Conservation (phyloP, 225 moss, liverwort and hornwort genomes). For the Ulota crispa region DNA sequence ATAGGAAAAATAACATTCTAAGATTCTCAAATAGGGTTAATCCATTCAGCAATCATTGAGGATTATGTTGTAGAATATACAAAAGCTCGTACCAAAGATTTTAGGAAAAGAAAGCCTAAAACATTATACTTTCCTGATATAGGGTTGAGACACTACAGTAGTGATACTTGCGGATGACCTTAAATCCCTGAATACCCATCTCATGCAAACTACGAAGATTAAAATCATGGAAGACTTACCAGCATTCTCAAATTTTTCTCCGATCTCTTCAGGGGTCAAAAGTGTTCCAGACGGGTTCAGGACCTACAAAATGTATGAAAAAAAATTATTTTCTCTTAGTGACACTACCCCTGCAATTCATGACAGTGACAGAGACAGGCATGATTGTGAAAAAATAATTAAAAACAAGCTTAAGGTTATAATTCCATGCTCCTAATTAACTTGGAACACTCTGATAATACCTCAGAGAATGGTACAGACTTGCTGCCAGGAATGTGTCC, state of each 20-base stretch:
- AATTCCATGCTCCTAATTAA: background rate
- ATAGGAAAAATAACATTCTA: background rate
- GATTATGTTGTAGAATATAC: background rate
- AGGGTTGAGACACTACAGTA: background rate
- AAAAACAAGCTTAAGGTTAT: background rate
- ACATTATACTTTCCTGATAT: background rate
- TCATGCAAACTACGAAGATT: constrained; percentile 1
- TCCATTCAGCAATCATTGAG: background rate
- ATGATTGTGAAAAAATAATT: background rate
- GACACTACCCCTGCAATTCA: background rate
- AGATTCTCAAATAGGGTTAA: background rate
- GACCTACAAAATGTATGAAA: constrained; percentile 49
- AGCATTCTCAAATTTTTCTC: constrained; percentile 54
- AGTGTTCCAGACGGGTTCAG: constrained; percentile 71
- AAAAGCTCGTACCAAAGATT: background rate
- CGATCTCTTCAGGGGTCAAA: constrained; percentile 57
- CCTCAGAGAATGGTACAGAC: constrained; percentile 76
- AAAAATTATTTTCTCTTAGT: background rate
- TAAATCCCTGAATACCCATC: background rate
- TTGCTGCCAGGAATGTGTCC: constrained; percentile 95
- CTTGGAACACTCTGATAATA: constrained; percentile 1
- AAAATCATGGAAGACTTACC: constrained; percentile 37
- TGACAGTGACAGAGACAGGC: background rate
- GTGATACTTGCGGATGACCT: background rate
- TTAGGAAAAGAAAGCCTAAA: background rate